Conservation (phyloP, 2,329 filamentous ascomycete genomes). For the Hypoxylon sp. region DNA sequence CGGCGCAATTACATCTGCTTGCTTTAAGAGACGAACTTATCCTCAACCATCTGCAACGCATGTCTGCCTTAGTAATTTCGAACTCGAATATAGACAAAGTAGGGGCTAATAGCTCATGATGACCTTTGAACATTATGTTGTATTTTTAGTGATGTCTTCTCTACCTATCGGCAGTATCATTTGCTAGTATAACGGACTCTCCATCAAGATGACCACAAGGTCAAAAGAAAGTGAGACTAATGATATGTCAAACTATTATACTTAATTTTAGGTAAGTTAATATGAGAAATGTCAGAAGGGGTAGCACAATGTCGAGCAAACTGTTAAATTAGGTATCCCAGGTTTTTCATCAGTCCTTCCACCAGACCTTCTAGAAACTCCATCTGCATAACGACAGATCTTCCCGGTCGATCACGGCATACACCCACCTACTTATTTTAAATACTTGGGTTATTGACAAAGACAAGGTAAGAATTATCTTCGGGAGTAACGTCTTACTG, state of each 20-base stretch:
- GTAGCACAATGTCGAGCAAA: slow-evolving; percentile 15
- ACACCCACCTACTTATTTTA: slow-evolving; percentile 10
- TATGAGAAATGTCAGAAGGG: not conserved
- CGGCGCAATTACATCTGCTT: not conserved
- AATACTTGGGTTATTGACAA: slow-evolving; percentile 5
- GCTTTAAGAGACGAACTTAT: not conserved
- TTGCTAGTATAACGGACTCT: not conserved
- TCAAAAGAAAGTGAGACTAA: not conserved
- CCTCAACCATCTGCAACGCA: not conserved
- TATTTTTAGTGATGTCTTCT: not conserved
- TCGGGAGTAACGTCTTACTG: not conserved
- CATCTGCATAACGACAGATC: slow-evolving; percentile 34
- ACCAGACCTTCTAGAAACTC: slow-evolving; percentile 34
- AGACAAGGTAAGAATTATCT: slow-evolving; percentile 4
- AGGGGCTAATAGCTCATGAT: not conserved
- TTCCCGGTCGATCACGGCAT: slow-evolving; percentile 37
- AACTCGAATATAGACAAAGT: not conserved
- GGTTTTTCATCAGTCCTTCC: slow-evolving; percentile 13
- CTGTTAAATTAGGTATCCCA: slow-evolving; percentile 18
- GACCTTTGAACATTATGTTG: not conserved
- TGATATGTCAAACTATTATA: not conserved
- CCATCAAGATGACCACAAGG: not conserved
- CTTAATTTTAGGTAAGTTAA: not conserved
- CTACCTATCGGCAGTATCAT: not conserved
- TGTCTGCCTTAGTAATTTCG: not conserved